Base-by-base conservation (phyloP, 2,329 filamentous ascomycete genomes). In the Teratosphaeria gauchensis region DNA sequence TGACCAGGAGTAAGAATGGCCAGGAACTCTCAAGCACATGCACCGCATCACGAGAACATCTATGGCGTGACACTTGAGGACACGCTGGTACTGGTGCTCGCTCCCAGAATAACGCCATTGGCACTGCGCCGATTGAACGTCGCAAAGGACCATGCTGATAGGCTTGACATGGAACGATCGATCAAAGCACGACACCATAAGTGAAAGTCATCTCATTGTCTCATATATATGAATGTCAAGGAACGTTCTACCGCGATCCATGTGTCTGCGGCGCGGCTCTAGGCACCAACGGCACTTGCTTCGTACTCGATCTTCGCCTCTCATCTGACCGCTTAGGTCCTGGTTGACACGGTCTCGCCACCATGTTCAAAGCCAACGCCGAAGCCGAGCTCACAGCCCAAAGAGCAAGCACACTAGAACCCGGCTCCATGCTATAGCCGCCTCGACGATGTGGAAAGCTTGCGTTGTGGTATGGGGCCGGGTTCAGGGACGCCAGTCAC, bases 361-460 rank as follows among this genome's bases (percentile, higher is more conserved):
- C 55, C n/a, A 56, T 24, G 21, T 48, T 56, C 21, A 56, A 33
- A 6, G 55, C 55, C 28, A 56, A 14, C 33, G 55, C 55, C 12
- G 55, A 56, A 12, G 32, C 28, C 24, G 55, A 56, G 14, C 32
- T 46, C 19, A 56, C 35, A 19, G 35, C 55, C 55, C 55, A 56
- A 8, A 56, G 28, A 14, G 38, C 28, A 38, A 56, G 19, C 14
- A 56, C 12, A 21, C 21, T n/a, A 19, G 42, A 31, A 8, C 12
- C 9, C 6, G 24, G 21, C 55, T 56, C 55, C 55, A 56, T 56
- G 35, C 31, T 46, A 55, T 30, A 42, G 19, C 1, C 42, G 42
- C 42, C 42, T 24, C 19, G 42, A 42, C 16, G 35, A 55, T 12
- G 54, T 55, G 16, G 54, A 35, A n/a, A 48, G 42, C 42, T 48